These are phyloP conservation scores for Amanita pseudoporphyria DNA, from an alignment of 768 basidiomycete genomes.

Conservation along the genomic window DNA sequence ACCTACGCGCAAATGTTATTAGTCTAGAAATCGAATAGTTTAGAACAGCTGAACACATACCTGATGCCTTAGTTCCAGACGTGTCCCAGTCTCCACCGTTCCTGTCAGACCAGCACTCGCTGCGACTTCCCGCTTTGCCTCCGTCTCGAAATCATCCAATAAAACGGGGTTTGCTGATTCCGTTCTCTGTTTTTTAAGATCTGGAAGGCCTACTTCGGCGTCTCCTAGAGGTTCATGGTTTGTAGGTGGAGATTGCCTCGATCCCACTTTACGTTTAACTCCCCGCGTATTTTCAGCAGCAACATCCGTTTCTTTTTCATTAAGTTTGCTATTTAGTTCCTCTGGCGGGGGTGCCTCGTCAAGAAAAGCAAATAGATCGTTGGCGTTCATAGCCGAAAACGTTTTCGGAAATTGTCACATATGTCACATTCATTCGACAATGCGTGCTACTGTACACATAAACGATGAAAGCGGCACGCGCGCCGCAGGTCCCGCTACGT, in stretches of 20 bases:
- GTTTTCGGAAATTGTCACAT: slow-evolving; percentile 16
- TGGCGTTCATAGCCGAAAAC: slow-evolving; percentile 28
- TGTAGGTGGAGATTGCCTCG: not conserved
- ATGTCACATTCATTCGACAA: no score
- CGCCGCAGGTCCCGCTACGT: no score
- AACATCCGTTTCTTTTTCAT: slow-evolving; percentile 21
- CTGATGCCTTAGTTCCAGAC: slow-evolving; percentile 76
- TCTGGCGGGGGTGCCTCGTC: slow-evolving; percentile 28
- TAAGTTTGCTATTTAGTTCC: slow-evolving; percentile 20
- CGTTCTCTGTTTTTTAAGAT: slow-evolving; percentile 50
- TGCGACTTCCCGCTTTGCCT: slow-evolving; percentile 86
- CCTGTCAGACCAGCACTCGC: slow-evolving; percentile 84
- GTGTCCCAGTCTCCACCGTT: slow-evolving; percentile 49
- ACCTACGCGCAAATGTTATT: slow-evolving; percentile 39
- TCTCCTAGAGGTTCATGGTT: not conserved
- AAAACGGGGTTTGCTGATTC: slow-evolving; percentile 64
- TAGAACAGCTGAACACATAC: slow-evolving; percentile 23
- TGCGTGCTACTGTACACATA: no score
- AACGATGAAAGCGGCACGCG: no score
- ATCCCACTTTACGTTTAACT: slow-evolving; percentile 4
- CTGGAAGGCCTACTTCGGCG: slow-evolving; percentile 13
- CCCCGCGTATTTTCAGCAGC: slow-evolving; percentile 5
- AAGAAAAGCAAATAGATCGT: slow-evolving; percentile 65
- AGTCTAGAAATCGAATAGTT: not conserved
- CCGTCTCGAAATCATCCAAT: slow-evolving; percentile 91